phyloP scores from a whole-genome alignment of 2,329 filamentous ascomycete species.

The Arthrinium phaeospermum region DNA sequence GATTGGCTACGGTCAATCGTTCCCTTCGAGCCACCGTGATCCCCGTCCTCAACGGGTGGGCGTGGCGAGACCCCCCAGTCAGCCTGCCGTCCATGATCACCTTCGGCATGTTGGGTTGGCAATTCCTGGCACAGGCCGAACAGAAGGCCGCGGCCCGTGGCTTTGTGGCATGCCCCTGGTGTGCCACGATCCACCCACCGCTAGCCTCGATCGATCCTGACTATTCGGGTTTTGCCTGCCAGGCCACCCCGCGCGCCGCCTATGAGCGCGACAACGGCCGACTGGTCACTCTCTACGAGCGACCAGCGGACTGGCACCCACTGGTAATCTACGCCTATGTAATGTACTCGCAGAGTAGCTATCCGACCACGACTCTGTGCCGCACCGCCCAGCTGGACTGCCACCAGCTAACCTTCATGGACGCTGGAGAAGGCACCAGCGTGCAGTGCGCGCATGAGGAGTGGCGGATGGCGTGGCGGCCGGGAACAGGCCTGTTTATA shows the following conservation, averaged over 20 bases:
- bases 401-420: neutral
- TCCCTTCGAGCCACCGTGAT: neutral
- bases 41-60: neutral
- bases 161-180: neutral
- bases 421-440: neutral
- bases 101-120: neutral
- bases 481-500: neutral
- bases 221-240: neutral
- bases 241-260: accelerated
- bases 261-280: neutral
- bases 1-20: neutral
- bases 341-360: neutral
- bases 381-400: neutral
- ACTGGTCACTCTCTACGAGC: neutral
- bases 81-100: neutral
- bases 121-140: neutral
- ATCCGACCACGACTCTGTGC: no score
- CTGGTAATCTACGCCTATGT: neutral
- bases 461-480: neutral
- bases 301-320: neutral
- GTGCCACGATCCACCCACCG: neutral
- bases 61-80: neutral
- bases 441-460: neutral
- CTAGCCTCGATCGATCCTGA: neutral
- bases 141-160: neutral